Evolutionary conservation across 2,329 filamentous ascomycete genomes (phyloP), one percentile per base, ranked within the genome.

Genomic region (Fusarium piperis): DNA sequence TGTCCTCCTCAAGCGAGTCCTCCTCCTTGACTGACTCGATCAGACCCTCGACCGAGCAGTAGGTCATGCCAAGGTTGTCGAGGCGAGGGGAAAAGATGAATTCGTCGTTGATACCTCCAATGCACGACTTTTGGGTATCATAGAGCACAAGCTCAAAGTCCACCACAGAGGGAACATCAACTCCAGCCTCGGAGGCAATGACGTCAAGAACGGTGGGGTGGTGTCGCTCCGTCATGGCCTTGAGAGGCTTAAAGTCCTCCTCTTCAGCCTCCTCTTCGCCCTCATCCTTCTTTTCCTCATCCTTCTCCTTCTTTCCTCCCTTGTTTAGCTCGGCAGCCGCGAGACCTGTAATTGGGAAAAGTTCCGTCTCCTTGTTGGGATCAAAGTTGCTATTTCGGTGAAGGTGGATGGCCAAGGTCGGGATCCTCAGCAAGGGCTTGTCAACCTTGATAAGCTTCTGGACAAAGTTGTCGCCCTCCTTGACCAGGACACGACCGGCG

Each of bases 91-190:
- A 97, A 85, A 95, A 98, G 83, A 99, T 93, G 79, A 99, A 93
- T 82, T 99, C 96, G 78, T 98, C 92, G 80, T 93, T 92, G 73
- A 99, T 84, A 36, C 96, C 96, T 65, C 96, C 96, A 16, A 99
- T 88, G 78, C 91, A 93, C 1, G 95, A 90, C 79, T 95, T 93
- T 78, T 99, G 96, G 11, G 94, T 97, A 81, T 99, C 96, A 82
- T 97, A 99, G 44, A 99, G 90, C n/a, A 98, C 90, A 76, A 98
- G 89, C 84, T 99, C 96, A 76, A 99, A 99, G 83, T 99, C 96
- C 55, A 96, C 85, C 18, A 99, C 88, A 66, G 95, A 90, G 4
- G 90, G 85, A 0, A 92, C 87, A 18, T 89, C 83, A 35, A 93
- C 92, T 8, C 89, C 92, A 2, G 93, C 92, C 78, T 97, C 91